Percentiles rank a stretch among this genome's conserved stretches.
Conservation (phyloP, 2,329 filamentous ascomycete species). For the Sphaerostilbella broomeana region DNA sequence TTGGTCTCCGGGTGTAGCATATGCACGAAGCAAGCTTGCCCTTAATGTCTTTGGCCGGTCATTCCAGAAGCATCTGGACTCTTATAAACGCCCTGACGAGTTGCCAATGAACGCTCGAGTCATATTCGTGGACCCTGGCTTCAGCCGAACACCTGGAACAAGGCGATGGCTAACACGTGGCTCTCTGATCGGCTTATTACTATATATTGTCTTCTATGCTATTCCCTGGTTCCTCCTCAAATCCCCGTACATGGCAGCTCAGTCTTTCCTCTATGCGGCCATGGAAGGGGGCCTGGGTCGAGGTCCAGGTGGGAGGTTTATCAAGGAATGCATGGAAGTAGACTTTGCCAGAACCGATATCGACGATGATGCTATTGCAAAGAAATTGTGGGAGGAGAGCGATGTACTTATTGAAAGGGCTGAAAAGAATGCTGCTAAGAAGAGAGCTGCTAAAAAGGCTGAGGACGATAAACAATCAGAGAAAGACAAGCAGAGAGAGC, state of each 20-base stretch:
- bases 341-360: conserved; percentile 67
- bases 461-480: conserved; percentile 30
- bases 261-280: conserved; percentile 76
- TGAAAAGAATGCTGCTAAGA: conserved; percentile 69
- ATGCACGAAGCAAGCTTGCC: conserved; percentile 65
- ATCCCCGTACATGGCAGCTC: conserved; percentile 73
- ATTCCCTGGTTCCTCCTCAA: conserved; percentile 86
- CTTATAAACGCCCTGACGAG: conserved; percentile 77
- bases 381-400: conserved; percentile 84
- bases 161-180: conserved; percentile 81
- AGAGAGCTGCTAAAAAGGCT: conserved; percentile 37
- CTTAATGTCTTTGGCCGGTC: conserved; percentile 83
- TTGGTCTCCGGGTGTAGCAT: conserved; percentile 52
- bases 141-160: conserved; percentile 78
- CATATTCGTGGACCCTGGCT: conserved; percentile 80
- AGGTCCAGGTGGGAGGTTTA: conserved; percentile 58
- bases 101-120: conserved; percentile 77
- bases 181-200: conserved; percentile 67
- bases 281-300: conserved; percentile 71
- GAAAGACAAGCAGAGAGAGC: conserved; percentile 35
- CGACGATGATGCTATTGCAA: conserved; percentile 69
- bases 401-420: conserved; percentile 74
- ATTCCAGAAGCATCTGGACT: conserved; percentile 85
- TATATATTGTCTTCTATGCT: conserved; percentile 73
- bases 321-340: conserved; percentile 84